phyloP scores from a whole-genome alignment of 441 rosid species.

The Biscutella auriculata region DNA sequence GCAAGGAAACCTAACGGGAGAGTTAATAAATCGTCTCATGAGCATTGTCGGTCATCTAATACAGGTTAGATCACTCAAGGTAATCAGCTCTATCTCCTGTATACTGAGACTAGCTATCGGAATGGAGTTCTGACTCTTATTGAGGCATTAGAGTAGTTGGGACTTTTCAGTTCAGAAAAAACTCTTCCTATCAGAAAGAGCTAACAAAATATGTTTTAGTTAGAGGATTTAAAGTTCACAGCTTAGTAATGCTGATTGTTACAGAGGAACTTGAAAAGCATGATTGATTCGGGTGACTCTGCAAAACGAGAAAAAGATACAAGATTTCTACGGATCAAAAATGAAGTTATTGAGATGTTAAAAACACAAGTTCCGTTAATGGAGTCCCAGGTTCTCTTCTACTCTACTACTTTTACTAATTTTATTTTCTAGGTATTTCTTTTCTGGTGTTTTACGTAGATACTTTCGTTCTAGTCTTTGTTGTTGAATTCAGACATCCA shows the following conservation, averaged over 20 bases:
- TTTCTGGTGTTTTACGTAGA: not conserved
- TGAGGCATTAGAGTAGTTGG: not conserved
- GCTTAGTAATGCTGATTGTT: constrained; percentile 4
- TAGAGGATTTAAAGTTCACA: not conserved
- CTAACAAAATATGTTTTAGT: not conserved
- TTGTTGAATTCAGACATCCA: not conserved
- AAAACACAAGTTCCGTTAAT: constrained; percentile 32
- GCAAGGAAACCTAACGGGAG: constrained; percentile 72
- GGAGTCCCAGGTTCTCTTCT: constrained; percentile 50
- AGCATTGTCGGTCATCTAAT: constrained; percentile 86
- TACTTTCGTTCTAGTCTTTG: not conserved
- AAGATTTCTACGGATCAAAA: constrained; percentile 67
- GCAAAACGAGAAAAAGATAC: constrained; percentile 82
- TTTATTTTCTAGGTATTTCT: not conserved
- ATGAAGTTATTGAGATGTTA: constrained; percentile 81
- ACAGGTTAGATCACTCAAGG: constrained; percentile 95
- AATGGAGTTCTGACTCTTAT: constrained; percentile 1
- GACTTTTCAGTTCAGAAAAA: not conserved
- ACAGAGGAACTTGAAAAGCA: constrained; percentile 82
- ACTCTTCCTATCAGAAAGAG: not conserved
- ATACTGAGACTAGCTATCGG: not conserved
- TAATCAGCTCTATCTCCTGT: constrained; percentile 17
- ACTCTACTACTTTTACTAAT: not conserved
- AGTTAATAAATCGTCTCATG: constrained; percentile 77
- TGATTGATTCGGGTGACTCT: constrained; percentile 56